Evolutionary conservation across 2,329 filamentous ascomycete genomes (phyloP).

Genomic region (Mollisiaceae sp.): DNA sequence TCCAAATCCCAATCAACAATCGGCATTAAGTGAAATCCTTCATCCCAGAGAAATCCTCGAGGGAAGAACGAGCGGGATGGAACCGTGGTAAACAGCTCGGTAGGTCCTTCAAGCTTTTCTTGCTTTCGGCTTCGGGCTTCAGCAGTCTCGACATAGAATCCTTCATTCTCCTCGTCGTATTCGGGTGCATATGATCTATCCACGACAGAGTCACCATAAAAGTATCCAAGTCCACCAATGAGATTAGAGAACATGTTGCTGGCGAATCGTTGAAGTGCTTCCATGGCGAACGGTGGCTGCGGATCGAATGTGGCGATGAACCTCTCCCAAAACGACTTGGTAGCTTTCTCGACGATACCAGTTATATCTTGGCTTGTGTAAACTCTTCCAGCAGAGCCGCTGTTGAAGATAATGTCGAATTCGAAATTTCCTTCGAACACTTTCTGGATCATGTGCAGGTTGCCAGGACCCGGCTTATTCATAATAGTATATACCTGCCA

Average conservation of each 20-base stretch:
- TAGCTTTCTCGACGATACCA: slow-evolving; percentile 68
- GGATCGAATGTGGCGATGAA: slow-evolving; percentile 77
- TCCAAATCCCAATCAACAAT: slow-evolving; percentile 95
- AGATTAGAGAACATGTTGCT: slow-evolving; percentile 94
- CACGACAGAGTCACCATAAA: slow-evolving; percentile 85
- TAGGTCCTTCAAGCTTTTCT: slow-evolving; percentile 78
- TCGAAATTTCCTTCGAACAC: slow-evolving; percentile 88
- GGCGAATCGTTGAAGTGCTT: slow-evolving; percentile 78
- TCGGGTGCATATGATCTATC: slow-evolving; percentile 91
- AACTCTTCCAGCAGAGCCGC: slow-evolving; percentile 66
- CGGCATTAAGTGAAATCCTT: slow-evolving; percentile 92
- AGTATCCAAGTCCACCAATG: slow-evolving; percentile 93
- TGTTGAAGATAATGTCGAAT: slow-evolving; percentile 92
- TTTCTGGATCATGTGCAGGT: slow-evolving; percentile 89
- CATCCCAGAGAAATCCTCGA: slow-evolving; percentile 95
- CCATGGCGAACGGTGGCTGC: slow-evolving; percentile 74
- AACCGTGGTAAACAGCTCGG: slow-evolving; percentile 87
- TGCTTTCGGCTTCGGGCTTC: slow-evolving; percentile 73
- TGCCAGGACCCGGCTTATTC: slow-evolving; percentile 72
- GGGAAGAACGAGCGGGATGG: slow-evolving; percentile 97
- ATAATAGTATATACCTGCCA: slow-evolving; percentile 83
- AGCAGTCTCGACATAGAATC: slow-evolving; percentile 92
- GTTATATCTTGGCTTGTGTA: slow-evolving; percentile 68
- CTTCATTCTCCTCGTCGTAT: slow-evolving; percentile 93
- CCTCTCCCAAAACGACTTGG: slow-evolving; percentile 72